Percentiles rank a stretch among this genome's conserved stretches.
These are phyloP conservation scores for Polysphondylium violaceum DNA, from an alignment of 78 protist species.

Conservation along the genomic window DNA sequence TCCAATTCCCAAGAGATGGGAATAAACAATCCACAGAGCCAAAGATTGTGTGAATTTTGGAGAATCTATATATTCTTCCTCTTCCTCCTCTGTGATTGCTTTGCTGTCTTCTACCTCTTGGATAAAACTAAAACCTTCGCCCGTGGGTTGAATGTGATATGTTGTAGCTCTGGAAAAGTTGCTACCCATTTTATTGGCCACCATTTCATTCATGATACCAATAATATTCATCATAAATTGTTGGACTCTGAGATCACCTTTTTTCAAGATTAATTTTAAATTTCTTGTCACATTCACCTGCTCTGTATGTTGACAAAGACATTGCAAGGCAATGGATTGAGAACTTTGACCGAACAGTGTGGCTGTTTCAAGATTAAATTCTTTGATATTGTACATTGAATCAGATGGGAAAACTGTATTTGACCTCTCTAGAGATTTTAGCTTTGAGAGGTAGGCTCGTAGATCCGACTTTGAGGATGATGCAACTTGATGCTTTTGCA, in stretches of 20 bases:
- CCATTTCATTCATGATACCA: conserved; percentile 86
- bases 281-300: not conserved
- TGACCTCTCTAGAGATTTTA: too few relatives aligned
- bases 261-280: conserved; percentile 54
- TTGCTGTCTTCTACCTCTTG: conserved; percentile 63
- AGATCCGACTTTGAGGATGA: not conserved
- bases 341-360: too few relatives aligned
- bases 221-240: conserved; percentile 91
- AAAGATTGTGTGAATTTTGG: too few relatives aligned
- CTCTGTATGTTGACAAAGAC: conserved; percentile 14
- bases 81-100: too few relatives aligned
- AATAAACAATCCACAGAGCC: conserved; percentile 97
- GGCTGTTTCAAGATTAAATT: not conserved
- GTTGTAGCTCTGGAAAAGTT: conserved; percentile 7
- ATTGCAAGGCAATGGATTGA: not conserved
- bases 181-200: conserved; percentile 24
- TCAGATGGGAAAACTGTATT: too few relatives aligned
- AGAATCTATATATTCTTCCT: too few relatives aligned
- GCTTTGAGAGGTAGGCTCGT: not conserved
- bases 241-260: conserved; percentile 57
- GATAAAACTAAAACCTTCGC: conserved; percentile 69
- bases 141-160: conserved; percentile 37
- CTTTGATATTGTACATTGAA: conserved; percentile 13
- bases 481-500: not conserved
- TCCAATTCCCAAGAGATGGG: conserved; percentile 97